Evolutionary conservation across 129 eudicot species (phyloP).

Genomic region (Kitagawia praeruptora): DNA sequence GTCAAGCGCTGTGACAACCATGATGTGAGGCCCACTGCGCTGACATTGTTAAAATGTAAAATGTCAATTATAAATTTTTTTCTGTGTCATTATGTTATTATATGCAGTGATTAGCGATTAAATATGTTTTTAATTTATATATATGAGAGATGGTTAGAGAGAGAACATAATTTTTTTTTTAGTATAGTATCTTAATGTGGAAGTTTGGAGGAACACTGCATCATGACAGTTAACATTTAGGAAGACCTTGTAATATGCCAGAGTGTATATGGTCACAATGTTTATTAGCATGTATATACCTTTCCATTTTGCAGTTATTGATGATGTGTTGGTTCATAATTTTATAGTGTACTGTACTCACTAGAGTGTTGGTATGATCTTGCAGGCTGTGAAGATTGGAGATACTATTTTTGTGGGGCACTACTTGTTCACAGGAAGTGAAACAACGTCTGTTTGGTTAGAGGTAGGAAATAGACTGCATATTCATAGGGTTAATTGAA

Average conservation of each 20-base stretch:
- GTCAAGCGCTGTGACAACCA: no score
- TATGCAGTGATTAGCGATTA: background rate
- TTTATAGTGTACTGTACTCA: background rate
- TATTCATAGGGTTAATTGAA: background rate
- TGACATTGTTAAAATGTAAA: no score
- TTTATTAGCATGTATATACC: background rate
- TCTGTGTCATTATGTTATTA: background rate
- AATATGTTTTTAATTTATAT: background rate
- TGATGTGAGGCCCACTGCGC: no score
- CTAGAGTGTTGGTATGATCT: background rate
- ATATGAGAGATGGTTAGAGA: background rate
- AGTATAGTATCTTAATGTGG: background rate
- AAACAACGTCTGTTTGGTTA: slow-evolving; percentile 96
- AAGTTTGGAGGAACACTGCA: background rate
- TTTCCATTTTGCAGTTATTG: background rate
- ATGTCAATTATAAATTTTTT: no score
- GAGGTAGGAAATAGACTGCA: slow-evolving; percentile 44
- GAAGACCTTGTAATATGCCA: background rate
- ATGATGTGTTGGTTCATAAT: background rate
- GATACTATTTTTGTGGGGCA: slow-evolving; percentile 95
- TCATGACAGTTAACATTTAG: background rate
- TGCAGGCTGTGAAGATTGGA: slow-evolving; percentile 88
- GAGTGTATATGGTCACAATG: background rate
- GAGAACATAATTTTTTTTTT: background rate
- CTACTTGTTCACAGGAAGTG: slow-evolving; percentile 95